Conservation (phyloP, 179 eudicot genomes). For the Spinacia oleracea region DNA sequence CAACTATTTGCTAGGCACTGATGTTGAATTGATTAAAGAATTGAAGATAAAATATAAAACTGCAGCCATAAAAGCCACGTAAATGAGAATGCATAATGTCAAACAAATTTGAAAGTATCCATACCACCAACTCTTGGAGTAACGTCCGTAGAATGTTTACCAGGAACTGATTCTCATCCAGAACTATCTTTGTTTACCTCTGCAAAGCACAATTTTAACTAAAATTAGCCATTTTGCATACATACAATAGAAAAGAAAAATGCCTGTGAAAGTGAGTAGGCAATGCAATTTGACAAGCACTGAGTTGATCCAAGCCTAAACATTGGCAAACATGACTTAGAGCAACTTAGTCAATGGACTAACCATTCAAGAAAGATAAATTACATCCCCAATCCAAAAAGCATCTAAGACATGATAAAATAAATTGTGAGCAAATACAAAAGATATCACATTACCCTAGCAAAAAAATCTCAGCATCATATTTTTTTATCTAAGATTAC, state of each 20-base stretch:
- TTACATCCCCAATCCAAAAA: not conserved
- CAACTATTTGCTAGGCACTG: no score
- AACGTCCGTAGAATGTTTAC: slow-evolving; percentile 86
- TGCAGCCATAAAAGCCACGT: not conserved
- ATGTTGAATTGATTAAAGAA: not conserved
- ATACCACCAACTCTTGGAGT: slow-evolving; percentile 97
- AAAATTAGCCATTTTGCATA: slow-evolving; percentile 20
- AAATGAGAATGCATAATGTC: not conserved
- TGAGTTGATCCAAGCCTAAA: not conserved
- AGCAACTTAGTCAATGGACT: not conserved
- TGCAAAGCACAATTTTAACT: slow-evolving; percentile 34
- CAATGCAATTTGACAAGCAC: not conserved
- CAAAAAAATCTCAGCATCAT: no score
- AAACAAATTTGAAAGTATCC: slow-evolving; percentile 14
- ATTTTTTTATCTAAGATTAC: no score
- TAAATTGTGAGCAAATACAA: no score
- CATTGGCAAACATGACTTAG: not conserved
- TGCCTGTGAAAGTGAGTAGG: no score
- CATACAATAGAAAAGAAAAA: not conserved
- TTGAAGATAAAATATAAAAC: not conserved
- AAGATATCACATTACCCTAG: no score
- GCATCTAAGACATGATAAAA: no score
- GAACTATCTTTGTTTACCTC: slow-evolving; percentile 86
- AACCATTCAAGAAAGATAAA: not conserved
- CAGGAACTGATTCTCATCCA: slow-evolving; percentile 95